Evolutionary conservation across 768 basidiomycete species (phyloP).

Genomic region (Termitomyces sp.): DNA sequence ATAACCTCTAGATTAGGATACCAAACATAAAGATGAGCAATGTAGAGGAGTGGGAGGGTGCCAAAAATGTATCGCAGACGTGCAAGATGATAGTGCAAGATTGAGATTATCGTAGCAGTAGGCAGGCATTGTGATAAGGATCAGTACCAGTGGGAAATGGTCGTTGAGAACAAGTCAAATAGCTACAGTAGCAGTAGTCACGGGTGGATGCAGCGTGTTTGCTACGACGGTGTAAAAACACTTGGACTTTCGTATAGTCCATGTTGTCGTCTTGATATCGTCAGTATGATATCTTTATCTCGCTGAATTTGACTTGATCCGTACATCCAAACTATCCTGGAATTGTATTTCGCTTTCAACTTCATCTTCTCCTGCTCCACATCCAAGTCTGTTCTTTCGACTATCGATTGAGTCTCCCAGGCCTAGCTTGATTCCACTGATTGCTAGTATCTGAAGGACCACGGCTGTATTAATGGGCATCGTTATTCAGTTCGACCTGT

Average conservation of each 20-base stretch:
- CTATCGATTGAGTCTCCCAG: no score
- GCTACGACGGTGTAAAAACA: not conserved
- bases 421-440: no score
- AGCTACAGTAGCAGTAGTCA: not conserved
- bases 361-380: no score
- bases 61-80: no score
- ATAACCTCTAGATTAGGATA: no score
- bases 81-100: no score
- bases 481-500: no score
- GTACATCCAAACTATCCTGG: not conserved
- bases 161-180: not conserved
- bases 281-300: not conserved
- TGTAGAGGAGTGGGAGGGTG: no score
- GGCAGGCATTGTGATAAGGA: conserved; percentile 52
- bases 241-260: not conserved
- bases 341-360: not conserved
- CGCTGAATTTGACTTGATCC: not conserved
- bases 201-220: not conserved
- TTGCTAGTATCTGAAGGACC: no score
- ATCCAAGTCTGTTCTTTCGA: no score
- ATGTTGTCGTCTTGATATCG: not conserved
- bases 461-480: no score
- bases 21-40: no score
- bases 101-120: conserved; percentile 69
- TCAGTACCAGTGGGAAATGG: not conserved